Evolutionary conservation across 805 yeast species (phyloP).

Genomic region (Candida patagonica): DNA sequence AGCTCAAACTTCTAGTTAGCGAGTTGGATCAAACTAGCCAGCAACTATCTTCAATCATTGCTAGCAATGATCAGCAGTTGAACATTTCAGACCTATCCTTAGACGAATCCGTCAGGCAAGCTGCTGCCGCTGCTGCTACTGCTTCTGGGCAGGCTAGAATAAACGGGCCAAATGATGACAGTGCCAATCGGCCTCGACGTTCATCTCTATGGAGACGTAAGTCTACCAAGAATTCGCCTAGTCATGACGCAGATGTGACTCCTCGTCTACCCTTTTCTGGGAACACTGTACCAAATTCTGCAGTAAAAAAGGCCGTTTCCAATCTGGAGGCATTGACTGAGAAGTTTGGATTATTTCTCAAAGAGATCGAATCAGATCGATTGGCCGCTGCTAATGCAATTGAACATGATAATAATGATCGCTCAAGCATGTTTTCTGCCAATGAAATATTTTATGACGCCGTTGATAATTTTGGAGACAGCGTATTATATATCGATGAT

Average conservation of each 20-base stretch:
- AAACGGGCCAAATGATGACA: not conserved
- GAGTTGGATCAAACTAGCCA: not conserved
- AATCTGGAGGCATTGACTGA: not conserved
- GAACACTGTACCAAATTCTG: not conserved
- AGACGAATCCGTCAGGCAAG: not conserved
- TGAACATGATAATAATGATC: constrained; percentile 8
- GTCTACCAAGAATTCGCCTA: too few relatives aligned
- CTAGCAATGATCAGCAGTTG: not conserved
- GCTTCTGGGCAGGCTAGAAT: not conserved
- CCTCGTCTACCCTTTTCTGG: too few relatives aligned
- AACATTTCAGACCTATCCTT: constrained; percentile 9
- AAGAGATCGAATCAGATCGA: not conserved
- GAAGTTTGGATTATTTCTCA: not conserved
- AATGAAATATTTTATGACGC: constrained; percentile 13
- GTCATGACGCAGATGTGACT: too few relatives aligned
- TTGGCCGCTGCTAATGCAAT: not conserved
- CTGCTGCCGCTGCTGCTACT: not conserved
- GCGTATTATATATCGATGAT: not conserved
- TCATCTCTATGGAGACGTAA: constrained; percentile 3
- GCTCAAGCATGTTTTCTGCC: constrained; percentile 13
- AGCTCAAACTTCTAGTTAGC: not conserved
- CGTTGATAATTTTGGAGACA: constrained; percentile 8
- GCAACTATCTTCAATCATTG: not conserved
- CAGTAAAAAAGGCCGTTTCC: not conserved
- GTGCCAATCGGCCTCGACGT: not conserved